phyloP scores from a whole-genome alignment of 1,284 basidiomycete genomes.

The Puccinia brachypodii region DNA sequence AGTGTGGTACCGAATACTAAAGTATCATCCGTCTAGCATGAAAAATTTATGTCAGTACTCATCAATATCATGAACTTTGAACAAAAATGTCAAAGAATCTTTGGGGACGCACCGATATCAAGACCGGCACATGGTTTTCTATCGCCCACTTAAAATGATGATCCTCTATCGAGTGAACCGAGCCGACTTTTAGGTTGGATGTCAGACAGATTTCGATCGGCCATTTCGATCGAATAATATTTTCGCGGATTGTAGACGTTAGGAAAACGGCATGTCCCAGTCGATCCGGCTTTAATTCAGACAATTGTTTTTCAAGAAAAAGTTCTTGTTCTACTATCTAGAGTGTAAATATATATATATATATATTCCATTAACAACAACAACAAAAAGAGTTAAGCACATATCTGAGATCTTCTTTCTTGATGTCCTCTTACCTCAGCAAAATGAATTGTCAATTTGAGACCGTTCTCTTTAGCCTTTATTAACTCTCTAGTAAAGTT shows the following conservation, averaged over 20 bases:
- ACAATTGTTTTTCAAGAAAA: slow-evolving; percentile 15
- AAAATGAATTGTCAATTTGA: slow-evolving; percentile 39
- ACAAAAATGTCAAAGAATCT: background rate
- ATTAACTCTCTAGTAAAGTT: background rate
- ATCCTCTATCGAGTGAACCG: slow-evolving; percentile 8
- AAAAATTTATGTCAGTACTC: background rate
- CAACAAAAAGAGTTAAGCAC: background rate
- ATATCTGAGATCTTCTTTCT: background rate
- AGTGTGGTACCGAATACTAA: slow-evolving; percentile 24
- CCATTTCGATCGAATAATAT: slow-evolving; percentile 7
- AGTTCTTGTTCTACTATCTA: slow-evolving; percentile 11
- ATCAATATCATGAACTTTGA: background rate
- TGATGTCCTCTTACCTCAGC: slow-evolving; percentile 5
- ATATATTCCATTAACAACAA: background rate
- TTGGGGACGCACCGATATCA: slow-evolving; percentile 17
- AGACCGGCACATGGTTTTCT: slow-evolving; percentile 26
- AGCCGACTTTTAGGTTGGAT: slow-evolving; percentile 18
- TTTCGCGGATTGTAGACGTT: background rate
- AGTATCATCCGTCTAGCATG: slow-evolving; percentile 33
- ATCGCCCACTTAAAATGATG: slow-evolving; percentile 43
- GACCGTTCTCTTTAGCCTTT: background rate
- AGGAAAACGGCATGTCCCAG: slow-evolving; percentile 42
- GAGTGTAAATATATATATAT: too few relatives aligned
- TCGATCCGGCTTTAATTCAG: slow-evolving; percentile 21
- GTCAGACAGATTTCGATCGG: slow-evolving; percentile 45